Conservation (phyloP, 306 rosid species). For the Vigna hirtella region DNA sequence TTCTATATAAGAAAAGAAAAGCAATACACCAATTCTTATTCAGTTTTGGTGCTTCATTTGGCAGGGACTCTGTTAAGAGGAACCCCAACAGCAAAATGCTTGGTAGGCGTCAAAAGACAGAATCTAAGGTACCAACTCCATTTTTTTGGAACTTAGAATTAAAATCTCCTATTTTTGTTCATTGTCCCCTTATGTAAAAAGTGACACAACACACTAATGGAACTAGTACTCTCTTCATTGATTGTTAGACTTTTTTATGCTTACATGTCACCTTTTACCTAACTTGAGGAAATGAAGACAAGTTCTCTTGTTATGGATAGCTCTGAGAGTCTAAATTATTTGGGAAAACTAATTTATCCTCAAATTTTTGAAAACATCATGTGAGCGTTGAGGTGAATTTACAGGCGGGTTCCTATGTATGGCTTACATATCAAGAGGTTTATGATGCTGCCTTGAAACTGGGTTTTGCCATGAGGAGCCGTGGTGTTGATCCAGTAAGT, state of each 20-base stretch:
- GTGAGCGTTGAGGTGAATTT: slow-evolving; percentile 31
- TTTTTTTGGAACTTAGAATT: neutral
- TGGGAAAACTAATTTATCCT: neutral
- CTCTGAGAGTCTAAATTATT: slow-evolving; percentile 27
- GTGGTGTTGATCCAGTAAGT: slow-evolving; percentile 79
- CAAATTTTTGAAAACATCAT: neutral
- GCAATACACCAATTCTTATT: neutral
- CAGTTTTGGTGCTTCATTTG: slow-evolving; percentile 39
- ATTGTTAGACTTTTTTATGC: neutral
- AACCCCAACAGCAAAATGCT: slow-evolving; percentile 70
- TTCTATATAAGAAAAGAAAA: neutral
- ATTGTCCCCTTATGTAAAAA: neutral
- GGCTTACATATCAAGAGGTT: slow-evolving; percentile 66
- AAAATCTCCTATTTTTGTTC: neutral
- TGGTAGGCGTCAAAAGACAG: slow-evolving; percentile 70
- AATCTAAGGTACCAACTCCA: slow-evolving; percentile 59
- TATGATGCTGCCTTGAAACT: slow-evolving; percentile 62
- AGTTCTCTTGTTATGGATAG: neutral
- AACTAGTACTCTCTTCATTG: neutral
- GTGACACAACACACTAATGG: neutral
- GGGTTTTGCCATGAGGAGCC: slow-evolving; percentile 76
- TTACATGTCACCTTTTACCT: neutral
- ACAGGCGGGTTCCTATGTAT: slow-evolving; percentile 46
- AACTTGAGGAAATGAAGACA: neutral
- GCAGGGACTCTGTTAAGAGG: slow-evolving; percentile 79